These are phyloP conservation scores for Galerina sulciceps DNA, from an alignment of 768 basidiomycete genomes.

Conservation along the genomic window DNA sequence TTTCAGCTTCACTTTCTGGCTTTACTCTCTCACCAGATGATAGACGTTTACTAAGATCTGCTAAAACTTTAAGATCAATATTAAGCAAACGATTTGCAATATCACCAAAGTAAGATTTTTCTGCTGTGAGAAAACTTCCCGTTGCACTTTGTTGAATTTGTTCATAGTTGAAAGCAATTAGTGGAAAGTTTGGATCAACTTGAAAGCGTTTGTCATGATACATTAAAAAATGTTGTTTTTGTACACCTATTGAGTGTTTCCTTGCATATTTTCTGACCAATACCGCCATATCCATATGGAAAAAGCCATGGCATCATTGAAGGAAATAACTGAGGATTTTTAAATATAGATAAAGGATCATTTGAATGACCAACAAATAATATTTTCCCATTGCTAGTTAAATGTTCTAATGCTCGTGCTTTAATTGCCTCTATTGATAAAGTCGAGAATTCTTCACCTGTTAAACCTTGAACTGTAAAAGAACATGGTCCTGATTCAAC, in stretches of 20 bases:
- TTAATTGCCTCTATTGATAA: slow-evolving; percentile 14
- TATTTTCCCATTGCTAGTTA: slow-evolving; percentile 23
- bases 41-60: slow-evolving; percentile 22
- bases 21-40: slow-evolving; percentile 25
- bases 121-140: slow-evolving; percentile 31
- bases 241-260: slow-evolving; percentile 13
- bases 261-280: slow-evolving; percentile 14
- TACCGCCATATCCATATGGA: slow-evolving; percentile 39
- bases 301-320: slow-evolving; percentile 31
- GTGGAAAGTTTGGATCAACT: slow-evolving; percentile 4
- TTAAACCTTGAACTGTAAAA: too few species aligned
- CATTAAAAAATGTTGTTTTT: slow-evolving; percentile 31
- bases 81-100: slow-evolving; percentile 23
- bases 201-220: slow-evolving; percentile 29
- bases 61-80: slow-evolving; percentile 26
- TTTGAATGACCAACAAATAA: slow-evolving; percentile 15
- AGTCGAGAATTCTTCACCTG: neutral
- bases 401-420: slow-evolving; percentile 27
- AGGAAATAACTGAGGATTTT: slow-evolving; percentile 12
- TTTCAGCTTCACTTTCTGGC: slow-evolving; percentile 34
- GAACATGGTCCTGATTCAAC: too few species aligned
- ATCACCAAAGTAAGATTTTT: slow-evolving; percentile 27
- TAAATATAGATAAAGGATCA: neutral
- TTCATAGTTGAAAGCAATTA: slow-evolving; percentile 14
- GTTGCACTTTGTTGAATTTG: slow-evolving; percentile 33